phyloP scores from a whole-genome alignment of 176 grass and related monocot species.

The Paspalum notatum region DNA sequence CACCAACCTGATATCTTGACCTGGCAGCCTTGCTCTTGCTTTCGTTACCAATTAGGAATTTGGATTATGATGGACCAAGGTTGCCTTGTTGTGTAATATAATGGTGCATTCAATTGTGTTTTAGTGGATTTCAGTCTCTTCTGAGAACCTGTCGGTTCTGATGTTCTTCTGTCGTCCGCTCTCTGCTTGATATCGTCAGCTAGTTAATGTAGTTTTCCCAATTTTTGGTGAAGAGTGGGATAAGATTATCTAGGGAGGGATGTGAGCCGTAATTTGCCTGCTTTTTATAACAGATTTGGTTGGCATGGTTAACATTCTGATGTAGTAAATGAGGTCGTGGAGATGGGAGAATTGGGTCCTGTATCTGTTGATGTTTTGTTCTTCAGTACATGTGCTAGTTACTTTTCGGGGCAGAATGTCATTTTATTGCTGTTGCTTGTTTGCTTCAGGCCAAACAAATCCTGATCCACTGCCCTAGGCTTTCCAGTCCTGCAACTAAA shows the following conservation, averaged over 20 bases:
- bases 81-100: conserved; percentile 11
- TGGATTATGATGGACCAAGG: not conserved
- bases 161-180: not conserved
- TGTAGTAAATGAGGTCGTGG: not conserved
- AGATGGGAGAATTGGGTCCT: not conserved
- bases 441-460: too few relatives aligned
- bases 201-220: not conserved
- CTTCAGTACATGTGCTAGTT: not conserved
- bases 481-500: too few relatives aligned
- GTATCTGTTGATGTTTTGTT: not conserved
- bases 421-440: not conserved
- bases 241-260: not conserved
- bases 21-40: not conserved
- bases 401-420: not conserved
- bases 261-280: not conserved
- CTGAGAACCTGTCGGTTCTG: too few relatives aligned
- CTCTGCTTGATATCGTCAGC: not conserved
- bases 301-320: conserved; percentile 2
- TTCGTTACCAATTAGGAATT: not conserved
- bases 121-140: not conserved
- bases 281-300: not conserved
- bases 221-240: too few relatives aligned
- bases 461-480: not conserved
- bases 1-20: conserved; percentile 3
- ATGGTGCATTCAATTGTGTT: not conserved